Evolutionary conservation across 1,284 basidiomycete species (phyloP), one percentile per base, ranked within the genome.

Genomic region (Agaricales sp.): DNA sequence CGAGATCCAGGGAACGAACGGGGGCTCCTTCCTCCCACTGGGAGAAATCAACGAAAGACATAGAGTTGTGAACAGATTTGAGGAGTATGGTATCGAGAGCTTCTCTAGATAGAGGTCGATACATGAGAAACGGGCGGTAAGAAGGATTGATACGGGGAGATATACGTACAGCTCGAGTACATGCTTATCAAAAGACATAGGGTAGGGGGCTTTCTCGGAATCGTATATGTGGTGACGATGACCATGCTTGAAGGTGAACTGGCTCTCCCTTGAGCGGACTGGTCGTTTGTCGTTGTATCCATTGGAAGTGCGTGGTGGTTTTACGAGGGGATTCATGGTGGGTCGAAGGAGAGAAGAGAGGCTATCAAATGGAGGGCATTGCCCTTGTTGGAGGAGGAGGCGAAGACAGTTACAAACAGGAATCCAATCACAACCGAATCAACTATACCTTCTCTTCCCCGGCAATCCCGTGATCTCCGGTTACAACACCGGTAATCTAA

Each of bases 191-290:
- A 73, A 77, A 18, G 70, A 70, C 24, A 70, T 51, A 0, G 74
- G 74, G 56, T 35, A 35, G 66, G 85, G 85, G 1, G 80, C 84
- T 65, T 86, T 87, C 61, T 85, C 81, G 39, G 72, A 72, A 54
- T 79, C 79, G 56, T 78, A 80, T 4, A 74, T 68, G 60, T 87
- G 83, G 48, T 82, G 77, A 50, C 70, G 71, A 44, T 74, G 74
- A 41, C 82, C 82, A 58, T 80, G 60, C 57, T 79, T 82, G 57
- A 66, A 59, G 25, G 71, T 56, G 59, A 81, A 82, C 46, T 75
- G 72, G 50, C 69, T 71, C 59, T 82, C 79, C 61, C 75, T 82
- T 52, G 63, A 66, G 50, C 59, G 4, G 55, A 55, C 4, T 53
- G 52, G 24, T 57, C 69, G 26, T 50, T 53, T 16, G 54, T 53